Conservation (phyloP, 1,139 yeast species). For the Hemisphaericaspora lyxosophila region DNA sequence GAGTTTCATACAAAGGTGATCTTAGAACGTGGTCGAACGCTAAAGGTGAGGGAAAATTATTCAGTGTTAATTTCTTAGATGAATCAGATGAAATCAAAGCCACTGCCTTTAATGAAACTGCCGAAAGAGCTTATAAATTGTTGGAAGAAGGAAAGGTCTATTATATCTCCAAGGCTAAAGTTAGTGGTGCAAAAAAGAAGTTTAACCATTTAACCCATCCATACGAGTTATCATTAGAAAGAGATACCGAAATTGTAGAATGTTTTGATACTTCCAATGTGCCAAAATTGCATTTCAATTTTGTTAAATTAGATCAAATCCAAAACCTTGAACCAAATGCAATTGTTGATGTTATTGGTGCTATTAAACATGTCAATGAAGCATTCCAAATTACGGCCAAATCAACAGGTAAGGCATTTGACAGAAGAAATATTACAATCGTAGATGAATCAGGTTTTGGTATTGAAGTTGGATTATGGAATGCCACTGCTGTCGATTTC, state of each 20-base stretch:
- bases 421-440: constrained; percentile 81
- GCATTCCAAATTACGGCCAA: constrained; percentile 85
- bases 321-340: constrained; percentile 69
- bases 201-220: constrained; percentile 85
- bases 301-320: constrained; percentile 67
- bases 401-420: constrained; percentile 84
- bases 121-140: constrained; percentile 70
- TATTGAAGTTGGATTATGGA: constrained; percentile 86
- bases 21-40: constrained; percentile 85
- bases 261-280: constrained; percentile 62
- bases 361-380: constrained; percentile 73
- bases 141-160: constrained; percentile 90
- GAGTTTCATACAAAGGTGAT: constrained; percentile 86
- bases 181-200: constrained; percentile 81
- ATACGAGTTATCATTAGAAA: constrained; percentile 80
- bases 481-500: constrained; percentile 79
- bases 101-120: constrained; percentile 88
- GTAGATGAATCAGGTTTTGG: constrained; percentile 85
- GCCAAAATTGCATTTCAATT: constrained; percentile 77
- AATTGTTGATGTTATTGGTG: constrained; percentile 83
- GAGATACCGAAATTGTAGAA: constrained; percentile 74
- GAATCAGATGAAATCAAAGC: constrained; percentile 97
- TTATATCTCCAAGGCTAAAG: constrained; percentile 77
- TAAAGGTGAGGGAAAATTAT: constrained; percentile 86
- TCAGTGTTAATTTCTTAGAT: constrained; percentile 84